Evolutionary conservation across 768 basidiomycete genomes (phyloP).

Genomic region (Xerocomellus chrysenteron): DNA sequence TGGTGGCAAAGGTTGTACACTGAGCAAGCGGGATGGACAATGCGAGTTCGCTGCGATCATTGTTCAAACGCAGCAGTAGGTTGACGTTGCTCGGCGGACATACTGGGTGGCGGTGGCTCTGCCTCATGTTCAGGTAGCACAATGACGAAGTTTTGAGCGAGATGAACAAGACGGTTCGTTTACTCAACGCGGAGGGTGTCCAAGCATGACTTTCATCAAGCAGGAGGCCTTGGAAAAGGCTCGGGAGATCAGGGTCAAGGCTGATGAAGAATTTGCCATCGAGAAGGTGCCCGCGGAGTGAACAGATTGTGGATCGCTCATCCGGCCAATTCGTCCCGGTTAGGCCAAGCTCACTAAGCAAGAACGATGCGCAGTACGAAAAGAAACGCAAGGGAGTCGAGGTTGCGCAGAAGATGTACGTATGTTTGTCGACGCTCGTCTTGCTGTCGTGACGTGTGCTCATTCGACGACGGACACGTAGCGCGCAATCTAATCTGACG

Average conservation of each 20-base stretch:
- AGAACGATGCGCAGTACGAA: constrained; percentile 92
- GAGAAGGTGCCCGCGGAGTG: constrained; percentile 63
- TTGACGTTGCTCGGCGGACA: no score
- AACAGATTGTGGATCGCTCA: no score
- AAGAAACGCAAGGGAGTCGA: constrained; percentile 95
- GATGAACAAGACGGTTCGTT: constrained; percentile 97
- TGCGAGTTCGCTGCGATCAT: no score
- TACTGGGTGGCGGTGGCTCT: no score
- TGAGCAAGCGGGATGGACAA: no score
- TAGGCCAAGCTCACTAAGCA: constrained; percentile 97
- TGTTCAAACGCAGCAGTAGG: no score
- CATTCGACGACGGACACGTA: constrained; percentile 32
- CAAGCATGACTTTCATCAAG: constrained; percentile 94
- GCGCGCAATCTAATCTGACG: constrained; percentile 92
- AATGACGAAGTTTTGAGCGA: constrained; percentile 95
- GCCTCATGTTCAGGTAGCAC: constrained; percentile 25
- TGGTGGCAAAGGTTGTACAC: no score
- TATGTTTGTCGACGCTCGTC: constrained; percentile 3
- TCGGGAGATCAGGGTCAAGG: constrained; percentile 94
- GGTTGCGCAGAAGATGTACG: constrained; percentile 94
- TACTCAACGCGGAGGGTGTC: constrained; percentile 1
- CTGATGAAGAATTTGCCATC: constrained; percentile 98
- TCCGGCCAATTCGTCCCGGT: not conserved
- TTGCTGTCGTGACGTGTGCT: not conserved
- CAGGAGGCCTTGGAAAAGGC: constrained; percentile 98